A percentile compares a stretch with the other conserved stretches of the same genome.
phyloP scores from a whole-genome alignment of 1,139 yeast genomes.

The Taiozyma sp. region DNA sequence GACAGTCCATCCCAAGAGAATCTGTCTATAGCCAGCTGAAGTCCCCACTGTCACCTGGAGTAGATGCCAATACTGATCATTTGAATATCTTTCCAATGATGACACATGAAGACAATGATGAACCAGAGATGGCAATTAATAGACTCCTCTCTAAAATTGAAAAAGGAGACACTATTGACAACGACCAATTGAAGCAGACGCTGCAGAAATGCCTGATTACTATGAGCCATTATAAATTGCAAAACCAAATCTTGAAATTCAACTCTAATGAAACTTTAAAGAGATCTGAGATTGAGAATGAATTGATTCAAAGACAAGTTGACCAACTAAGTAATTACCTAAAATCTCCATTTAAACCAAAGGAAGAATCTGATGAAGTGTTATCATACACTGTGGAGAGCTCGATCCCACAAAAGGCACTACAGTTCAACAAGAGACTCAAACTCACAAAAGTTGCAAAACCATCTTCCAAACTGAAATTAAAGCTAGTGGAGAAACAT shows the following conservation, averaged over 20 bases:
- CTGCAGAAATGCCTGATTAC: slow-evolving; percentile 15
- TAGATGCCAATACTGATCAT: neutral
- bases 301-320: slow-evolving; percentile 18
- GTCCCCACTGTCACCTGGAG: slow-evolving; percentile 6
- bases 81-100: neutral
- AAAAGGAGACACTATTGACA: slow-evolving; percentile 3
- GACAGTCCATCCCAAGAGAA: neutral
- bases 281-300: slow-evolving; percentile 19
- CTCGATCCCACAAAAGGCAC: neutral
- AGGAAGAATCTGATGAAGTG: neutral
- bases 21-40: slow-evolving; percentile 7
- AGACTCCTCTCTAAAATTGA: slow-evolving; percentile 6
- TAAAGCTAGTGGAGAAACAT: slow-evolving; percentile 7
- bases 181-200: slow-evolving; percentile 5
- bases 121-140: slow-evolving; percentile 7
- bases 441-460: neutral
- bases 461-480: neutral
- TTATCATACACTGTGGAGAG: neutral
- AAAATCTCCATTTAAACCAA: slow-evolving; percentile 18
- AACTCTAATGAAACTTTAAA: slow-evolving; percentile 15
- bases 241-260: slow-evolving; percentile 15
- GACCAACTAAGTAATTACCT: slow-evolving; percentile 11
- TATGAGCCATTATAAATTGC: slow-evolving; percentile 18
- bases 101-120: slow-evolving; percentile 6
- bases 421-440: neutral